Conservation (phyloP, 2,329 filamentous ascomycete species). For the Hypoxylon sp. region DNA sequence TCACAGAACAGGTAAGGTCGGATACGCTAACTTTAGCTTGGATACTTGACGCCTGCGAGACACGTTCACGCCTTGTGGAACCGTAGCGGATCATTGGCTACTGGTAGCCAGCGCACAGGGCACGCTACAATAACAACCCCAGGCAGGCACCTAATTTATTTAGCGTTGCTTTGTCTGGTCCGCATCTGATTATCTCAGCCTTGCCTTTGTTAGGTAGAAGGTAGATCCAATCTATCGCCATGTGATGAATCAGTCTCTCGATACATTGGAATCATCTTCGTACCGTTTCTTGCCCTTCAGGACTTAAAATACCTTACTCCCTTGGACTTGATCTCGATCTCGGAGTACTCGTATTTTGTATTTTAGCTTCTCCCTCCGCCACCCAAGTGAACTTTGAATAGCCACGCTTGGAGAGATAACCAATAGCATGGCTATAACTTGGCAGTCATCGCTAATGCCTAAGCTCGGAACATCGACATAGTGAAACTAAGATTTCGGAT, state of each 20-base stretch:
- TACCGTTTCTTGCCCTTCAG: not conserved
- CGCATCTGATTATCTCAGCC: not conserved
- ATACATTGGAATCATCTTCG: not conserved
- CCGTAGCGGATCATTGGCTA: not conserved
- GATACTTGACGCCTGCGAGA: conserved; percentile 7
- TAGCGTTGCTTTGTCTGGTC: not conserved
- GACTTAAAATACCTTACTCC: not conserved
- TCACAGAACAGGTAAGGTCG: conserved; percentile 2
- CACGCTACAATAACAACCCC: too few relatives aligned
- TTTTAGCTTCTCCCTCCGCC: not conserved
- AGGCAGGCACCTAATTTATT: not conserved
- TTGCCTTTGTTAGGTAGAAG: not conserved
- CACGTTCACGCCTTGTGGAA: conserved; percentile 4
- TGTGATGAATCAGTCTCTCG: not conserved
- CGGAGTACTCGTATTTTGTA: not conserved
- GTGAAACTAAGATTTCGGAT: not conserved
- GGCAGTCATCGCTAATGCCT: not conserved
- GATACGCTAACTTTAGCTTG: conserved; percentile 21
- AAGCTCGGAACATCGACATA: conserved; percentile 4
- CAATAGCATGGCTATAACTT: conserved; percentile 8
- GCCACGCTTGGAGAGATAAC: not conserved
- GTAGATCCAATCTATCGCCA: not conserved
- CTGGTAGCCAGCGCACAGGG: not conserved
- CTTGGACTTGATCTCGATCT: not conserved
- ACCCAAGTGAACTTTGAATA: conserved; percentile 14